These are phyloP conservation scores for Vaccinium vitisidaea DNA, from an alignment of 148 eudicot genomes.

Conservation along the genomic window DNA sequence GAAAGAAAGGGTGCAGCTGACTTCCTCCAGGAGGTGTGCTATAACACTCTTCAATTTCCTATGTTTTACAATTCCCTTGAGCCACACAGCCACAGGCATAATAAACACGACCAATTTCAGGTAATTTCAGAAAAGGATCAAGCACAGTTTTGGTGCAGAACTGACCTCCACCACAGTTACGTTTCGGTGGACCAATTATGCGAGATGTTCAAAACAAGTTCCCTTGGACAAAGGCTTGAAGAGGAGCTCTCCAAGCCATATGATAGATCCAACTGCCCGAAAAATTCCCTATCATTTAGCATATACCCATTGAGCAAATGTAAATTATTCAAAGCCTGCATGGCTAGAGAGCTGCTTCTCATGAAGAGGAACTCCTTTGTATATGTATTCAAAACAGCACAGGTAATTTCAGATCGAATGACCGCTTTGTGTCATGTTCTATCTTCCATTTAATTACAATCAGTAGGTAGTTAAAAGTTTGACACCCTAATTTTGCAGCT, in stretches of 20 bases:
- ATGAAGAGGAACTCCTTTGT: slow-evolving; percentile 73
- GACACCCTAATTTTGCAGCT: slow-evolving; percentile 34
- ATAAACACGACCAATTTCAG: slow-evolving; percentile 28
- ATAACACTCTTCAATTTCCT: neutral
- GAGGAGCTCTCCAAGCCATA: slow-evolving; percentile 46
- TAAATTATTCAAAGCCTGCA: slow-evolving; percentile 68
- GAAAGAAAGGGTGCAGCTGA: slow-evolving; percentile 81
- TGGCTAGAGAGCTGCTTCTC: slow-evolving; percentile 71
- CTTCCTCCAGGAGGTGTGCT: slow-evolving; percentile 77
- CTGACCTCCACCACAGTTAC: slow-evolving; percentile 41
- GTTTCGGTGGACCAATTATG: slow-evolving; percentile 48
- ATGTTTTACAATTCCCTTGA: neutral
- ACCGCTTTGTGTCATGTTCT: neutral
- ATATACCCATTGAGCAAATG: slow-evolving; percentile 55
- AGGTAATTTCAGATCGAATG: slow-evolving; percentile 35
- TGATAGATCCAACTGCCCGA: slow-evolving; percentile 41
- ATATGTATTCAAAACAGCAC: slow-evolving; percentile 58
- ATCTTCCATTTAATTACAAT: neutral
- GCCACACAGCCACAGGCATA: neutral
- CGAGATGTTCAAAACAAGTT: slow-evolving; percentile 48
- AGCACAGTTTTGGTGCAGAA: slow-evolving; percentile 60
- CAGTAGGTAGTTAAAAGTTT: neutral
- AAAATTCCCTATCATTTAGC: slow-evolving; percentile 44
- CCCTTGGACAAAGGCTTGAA: slow-evolving; percentile 42
- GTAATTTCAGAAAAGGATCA: slow-evolving; percentile 80